Conservation (phyloP, 768 basidiomycete genomes). For the Cystobasidiopsis lactophilus region DNA sequence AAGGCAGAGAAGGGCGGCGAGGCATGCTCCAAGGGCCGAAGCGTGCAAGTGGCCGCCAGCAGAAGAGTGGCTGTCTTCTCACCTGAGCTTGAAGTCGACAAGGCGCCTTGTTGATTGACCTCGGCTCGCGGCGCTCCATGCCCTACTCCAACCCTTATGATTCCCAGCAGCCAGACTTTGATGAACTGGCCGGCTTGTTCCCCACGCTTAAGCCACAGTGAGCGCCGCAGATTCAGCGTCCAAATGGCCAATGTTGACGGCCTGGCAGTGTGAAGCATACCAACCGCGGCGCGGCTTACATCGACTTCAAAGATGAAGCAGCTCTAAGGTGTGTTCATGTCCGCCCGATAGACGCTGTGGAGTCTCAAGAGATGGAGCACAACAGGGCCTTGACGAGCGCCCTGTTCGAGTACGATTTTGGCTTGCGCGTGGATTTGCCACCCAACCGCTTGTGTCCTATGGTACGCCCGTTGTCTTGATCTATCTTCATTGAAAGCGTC, state of each 20-base stretch:
- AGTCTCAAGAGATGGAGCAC: constrained; percentile 24
- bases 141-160: constrained; percentile 30
- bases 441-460: constrained; percentile 65
- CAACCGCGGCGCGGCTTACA: constrained; percentile 24
- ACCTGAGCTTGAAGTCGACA: no score
- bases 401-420: constrained; percentile 52
- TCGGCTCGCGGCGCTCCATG: no score
- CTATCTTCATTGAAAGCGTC: neutral
- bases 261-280: constrained; percentile 1
- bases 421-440: constrained; percentile 39
- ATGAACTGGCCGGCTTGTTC: constrained; percentile 36
- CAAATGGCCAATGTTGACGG: neutral
- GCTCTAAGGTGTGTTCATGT: constrained; percentile 30
- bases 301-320: constrained; percentile 45
- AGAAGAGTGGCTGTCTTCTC: no score
- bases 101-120: no score
- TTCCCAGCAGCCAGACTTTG: constrained; percentile 36
- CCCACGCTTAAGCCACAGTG: constrained; percentile 40
- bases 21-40: no score
- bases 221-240: constrained; percentile 16
- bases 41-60: no score
- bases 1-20: no score
- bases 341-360: neutral
- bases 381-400: constrained; percentile 49
- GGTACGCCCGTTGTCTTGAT: constrained; percentile 29